Percentiles rank a stretch among this genome's conserved stretches.
Conservation (phyloP, 1,284 basidiomycete genomes). For the Vanrija sp. region DNA sequence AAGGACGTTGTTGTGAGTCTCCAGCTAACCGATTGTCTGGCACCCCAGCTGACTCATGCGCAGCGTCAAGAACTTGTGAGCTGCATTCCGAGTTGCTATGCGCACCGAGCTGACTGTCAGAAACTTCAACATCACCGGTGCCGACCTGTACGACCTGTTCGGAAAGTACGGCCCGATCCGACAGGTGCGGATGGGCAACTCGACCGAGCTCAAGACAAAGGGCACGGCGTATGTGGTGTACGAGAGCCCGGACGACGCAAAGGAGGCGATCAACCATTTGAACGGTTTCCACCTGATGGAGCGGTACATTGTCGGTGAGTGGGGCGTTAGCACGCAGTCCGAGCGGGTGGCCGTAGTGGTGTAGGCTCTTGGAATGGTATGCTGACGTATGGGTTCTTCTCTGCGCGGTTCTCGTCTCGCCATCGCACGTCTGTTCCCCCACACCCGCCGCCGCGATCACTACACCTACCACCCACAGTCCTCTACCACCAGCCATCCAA, state of each 20-base stretch:
- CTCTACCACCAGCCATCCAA: constrained; percentile 96
- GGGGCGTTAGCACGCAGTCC: too few relatives aligned
- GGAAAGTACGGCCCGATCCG: constrained; percentile 96
- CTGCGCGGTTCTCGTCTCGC: background rate
- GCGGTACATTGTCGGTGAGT: constrained; percentile 79
- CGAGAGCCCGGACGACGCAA: constrained; percentile 62
- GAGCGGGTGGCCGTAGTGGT: background rate
- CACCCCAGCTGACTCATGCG: constrained; percentile 5
- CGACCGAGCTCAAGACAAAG: constrained; percentile 72
- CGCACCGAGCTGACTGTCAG: constrained; percentile 16
- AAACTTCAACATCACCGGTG: constrained; percentile 85
- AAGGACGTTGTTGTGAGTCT: constrained; percentile 44
- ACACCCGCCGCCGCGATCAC: background rate
- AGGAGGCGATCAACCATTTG: constrained; percentile 91
- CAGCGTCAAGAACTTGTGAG: constrained; percentile 49
- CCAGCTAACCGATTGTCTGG: background rate
- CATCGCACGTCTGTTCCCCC: background rate
- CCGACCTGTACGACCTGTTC: constrained; percentile 95
- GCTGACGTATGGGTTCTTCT: constrained; percentile 1
- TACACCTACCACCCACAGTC: constrained; percentile 53
- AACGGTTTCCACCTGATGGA: constrained; percentile 99
- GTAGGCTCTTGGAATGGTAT: background rate
- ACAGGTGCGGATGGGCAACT: constrained; percentile 89
- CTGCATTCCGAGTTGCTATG: too few relatives aligned
- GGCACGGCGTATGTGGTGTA: constrained; percentile 88